Evolutionary conservation across 495 filamentous ascomycete genomes (phyloP), one percentile per base, ranked within the genome.

Genomic region (Cercophora samala): DNA sequence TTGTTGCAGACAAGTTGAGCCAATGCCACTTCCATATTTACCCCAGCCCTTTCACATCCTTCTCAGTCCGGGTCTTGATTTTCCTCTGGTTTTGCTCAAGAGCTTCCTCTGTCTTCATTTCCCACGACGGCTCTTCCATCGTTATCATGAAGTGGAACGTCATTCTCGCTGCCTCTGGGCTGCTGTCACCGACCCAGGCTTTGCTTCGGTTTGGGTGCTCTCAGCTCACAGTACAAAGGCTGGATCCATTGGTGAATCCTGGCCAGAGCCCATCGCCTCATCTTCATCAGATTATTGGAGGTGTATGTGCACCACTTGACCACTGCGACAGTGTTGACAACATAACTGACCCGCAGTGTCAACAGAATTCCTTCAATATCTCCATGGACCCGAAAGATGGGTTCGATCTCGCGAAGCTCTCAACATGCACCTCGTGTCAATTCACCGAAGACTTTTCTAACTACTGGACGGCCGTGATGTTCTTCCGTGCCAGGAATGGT

Each of bases 171-270:
- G 79, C 76, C 71, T 69, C 78, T n/a, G 81, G 81, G 73, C 77
- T 84, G 24, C 73, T 51, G n/a, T 72, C 81, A 70, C 79, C 81
- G 6, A 55, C 68, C 32, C 29, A 51, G 13, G 73, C 69, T 25
- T 62, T 87, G 69, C 78, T 91, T 24, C 89, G 89, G 0, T 90
- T 92, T 73, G 88, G 88, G 9, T 91, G 74, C 51, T 68, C 74
- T 8, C 66, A 67, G 29, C 61, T 75, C 19, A 72, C 68, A 5
- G 62, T 73, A 51, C 71, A 76, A 15, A 73, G 73, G 22, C 62
- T 76, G 5, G 74, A 76, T 26, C 73, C 74, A 11, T 64, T 68
- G 21, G 73, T 75, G 52, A 72, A 67, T 29, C 73, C 73, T 1
- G 71, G 71, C 17, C 22, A 63, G 32, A 64, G 42, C 6, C 71